Conservation (phyloP, 306 rosid species). For the Cucurbita pepo region DNA sequence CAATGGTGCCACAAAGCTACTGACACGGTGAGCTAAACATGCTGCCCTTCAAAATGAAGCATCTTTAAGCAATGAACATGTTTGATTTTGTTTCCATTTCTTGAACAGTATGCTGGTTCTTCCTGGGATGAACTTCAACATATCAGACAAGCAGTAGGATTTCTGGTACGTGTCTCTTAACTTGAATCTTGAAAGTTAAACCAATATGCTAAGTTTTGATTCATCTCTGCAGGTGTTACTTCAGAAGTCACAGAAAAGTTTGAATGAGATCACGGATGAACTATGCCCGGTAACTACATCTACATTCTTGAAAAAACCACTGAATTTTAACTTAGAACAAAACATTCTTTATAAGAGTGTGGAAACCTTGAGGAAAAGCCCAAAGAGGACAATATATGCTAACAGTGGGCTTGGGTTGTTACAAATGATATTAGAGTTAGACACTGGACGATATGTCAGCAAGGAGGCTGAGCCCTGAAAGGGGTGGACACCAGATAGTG, state of each 20-base stretch:
- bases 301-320: slow-evolving; percentile 5
- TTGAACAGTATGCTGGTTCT: slow-evolving; percentile 49
- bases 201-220: neutral
- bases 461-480: too few relatives aligned
- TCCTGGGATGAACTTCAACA: slow-evolving; percentile 86
- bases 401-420: too few relatives aligned
- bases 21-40: slow-evolving; percentile 35
- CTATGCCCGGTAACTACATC: slow-evolving; percentile 55
- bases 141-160: slow-evolving; percentile 73
- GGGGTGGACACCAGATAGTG: too few relatives aligned
- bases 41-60: neutral
- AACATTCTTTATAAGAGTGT: too few relatives aligned
- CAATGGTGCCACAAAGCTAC: slow-evolving; percentile 68
- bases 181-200: neutral
- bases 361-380: too few relatives aligned
- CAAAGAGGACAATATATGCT: too few relatives aligned
- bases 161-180: slow-evolving; percentile 43
- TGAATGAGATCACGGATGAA: slow-evolving; percentile 67
- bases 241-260: slow-evolving; percentile 65
- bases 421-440: too few relatives aligned
- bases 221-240: slow-evolving; percentile 50
- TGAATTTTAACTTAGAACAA: neutral
- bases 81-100: neutral
- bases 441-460: too few relatives aligned
- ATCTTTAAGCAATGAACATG: neutral